Evolutionary conservation across 1,139 yeast genomes (phyloP), one percentile per base, ranked within the genome.

Genomic region (Debaryomycetaceae sp.): DNA sequence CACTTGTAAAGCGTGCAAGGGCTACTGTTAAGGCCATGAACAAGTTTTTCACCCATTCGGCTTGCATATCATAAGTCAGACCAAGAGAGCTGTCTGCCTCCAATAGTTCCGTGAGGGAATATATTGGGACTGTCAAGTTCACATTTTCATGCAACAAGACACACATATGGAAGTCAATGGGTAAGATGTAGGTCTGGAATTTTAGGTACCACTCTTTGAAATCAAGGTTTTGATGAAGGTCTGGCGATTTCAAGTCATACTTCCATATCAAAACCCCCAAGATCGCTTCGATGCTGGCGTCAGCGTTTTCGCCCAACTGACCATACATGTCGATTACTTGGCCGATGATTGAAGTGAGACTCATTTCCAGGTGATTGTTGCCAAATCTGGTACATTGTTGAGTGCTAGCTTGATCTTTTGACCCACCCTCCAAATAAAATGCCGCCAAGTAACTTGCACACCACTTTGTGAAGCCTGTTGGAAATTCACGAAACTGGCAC

Each of bases 391-490:
- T n/a, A n/a, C n/a, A n/a, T n/a, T n/a, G n/a, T n/a, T n/a, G n/a
- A n/a, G n/a, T n/a, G n/a, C n/a, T n/a, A n/a, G n/a, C n/a, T n/a
- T 24, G 5, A 14, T 6, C 5, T 25, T n/a, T 25, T 5, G 20
- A n/a, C 10, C 39, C 40, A 6, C 54, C 51, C 6, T 37, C 31
- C 12, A 57, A 38, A 40, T 68, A 73, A 35, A 48, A 67, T 2
- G 50, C 40, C 0, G 76, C 74, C 14, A 75, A 44, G 34, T 63
- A 64, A 11, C 55, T 51, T 0, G 69, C 67, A 29, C 63, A 52
- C 72, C 78, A 74, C 1, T 27, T 48, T 15, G 3, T 48, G 48
- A 36, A 70, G 61, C 1, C 13, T 4, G 19, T 18, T 2, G 13
- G 12, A 30, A 43, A 5, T 25, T 19, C 5, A 24, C 18, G 11